Percentiles rank a stretch among this genome's conserved stretches.
Evolutionary conservation across 345 rosid genomes (phyloP).

Genomic region (Diplotaxis tenuifolia): DNA sequence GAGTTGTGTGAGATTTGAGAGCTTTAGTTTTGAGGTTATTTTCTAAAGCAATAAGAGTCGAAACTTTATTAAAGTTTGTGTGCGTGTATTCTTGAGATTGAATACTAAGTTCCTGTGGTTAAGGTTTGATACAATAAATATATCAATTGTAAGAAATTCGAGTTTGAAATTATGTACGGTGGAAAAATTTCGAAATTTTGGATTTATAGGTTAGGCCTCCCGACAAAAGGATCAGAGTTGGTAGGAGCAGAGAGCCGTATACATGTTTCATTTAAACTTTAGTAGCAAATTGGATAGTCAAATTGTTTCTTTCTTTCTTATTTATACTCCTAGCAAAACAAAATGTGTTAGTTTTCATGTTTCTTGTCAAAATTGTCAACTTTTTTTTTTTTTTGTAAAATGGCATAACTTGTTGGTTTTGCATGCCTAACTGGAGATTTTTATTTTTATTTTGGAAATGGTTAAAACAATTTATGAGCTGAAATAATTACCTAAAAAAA

Average conservation of each 20-base stretch:
- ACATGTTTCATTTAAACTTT: conserved; percentile 4
- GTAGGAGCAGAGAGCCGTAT: conserved; percentile 27
- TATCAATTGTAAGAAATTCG: background rate
- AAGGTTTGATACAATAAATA: no score
- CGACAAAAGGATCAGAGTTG: conserved; percentile 30
- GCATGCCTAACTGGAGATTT: background rate
- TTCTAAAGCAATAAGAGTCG: no score
- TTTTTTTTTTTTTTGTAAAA: no score
- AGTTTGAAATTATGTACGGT: conserved; percentile 19
- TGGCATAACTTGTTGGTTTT: background rate
- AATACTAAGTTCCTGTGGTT: no score
- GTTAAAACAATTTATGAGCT: background rate
- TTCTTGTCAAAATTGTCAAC: background rate
- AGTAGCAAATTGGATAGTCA: background rate
- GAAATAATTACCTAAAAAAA: background rate
- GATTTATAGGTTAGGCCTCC: conserved; percentile 22
- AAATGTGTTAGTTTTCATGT: background rate
- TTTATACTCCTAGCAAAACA: background rate
- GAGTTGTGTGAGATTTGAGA: no score
- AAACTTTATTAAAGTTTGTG: no score
- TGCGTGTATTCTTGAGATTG: no score
- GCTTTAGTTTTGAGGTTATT: no score
- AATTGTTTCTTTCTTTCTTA: background rate
- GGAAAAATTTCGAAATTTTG: background rate
- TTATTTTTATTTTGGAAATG: background rate